phyloP scores from a whole-genome alignment of 169 alveolate genomes.

The Pseudocohnilembus persalinus region DNA sequence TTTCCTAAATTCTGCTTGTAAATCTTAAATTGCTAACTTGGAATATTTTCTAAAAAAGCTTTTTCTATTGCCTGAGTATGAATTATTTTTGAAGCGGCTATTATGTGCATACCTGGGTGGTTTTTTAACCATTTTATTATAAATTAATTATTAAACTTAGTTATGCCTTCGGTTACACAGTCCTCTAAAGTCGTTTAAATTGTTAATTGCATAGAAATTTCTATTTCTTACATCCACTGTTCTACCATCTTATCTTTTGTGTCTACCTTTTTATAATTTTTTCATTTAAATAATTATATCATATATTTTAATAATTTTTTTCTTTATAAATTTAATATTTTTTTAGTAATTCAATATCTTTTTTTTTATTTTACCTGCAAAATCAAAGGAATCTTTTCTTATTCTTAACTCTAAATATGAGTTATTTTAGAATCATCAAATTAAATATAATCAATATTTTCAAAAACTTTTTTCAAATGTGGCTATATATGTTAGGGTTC shows the following conservation, averaged over 20 bases:
- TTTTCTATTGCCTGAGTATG: background rate
- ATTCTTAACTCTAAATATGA: conserved; percentile 89
- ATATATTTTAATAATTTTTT: too few relatives aligned
- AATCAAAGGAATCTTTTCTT: conserved; percentile 85
- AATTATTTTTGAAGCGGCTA: background rate
- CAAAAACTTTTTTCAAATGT: conserved; percentile 85
- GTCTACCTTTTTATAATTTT: too few relatives aligned
- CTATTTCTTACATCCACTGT: conserved; percentile 93
- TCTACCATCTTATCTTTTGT: conserved; percentile 90
- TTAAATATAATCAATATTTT: conserved; percentile 79
- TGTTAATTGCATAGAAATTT: conserved; percentile 75
- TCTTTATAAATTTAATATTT: conserved; percentile 63
- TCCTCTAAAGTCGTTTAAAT: background rate
- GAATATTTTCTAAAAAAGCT: background rate
- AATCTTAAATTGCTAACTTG: background rate
- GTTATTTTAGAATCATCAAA: conserved; percentile 81
- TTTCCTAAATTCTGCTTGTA: background rate
- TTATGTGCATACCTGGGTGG: background rate
- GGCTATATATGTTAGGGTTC: conserved; percentile 85
- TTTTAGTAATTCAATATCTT: conserved; percentile 84
- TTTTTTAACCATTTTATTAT: background rate
- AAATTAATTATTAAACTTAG: background rate
- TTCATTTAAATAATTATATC: background rate
- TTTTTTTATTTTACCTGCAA: conserved; percentile 76
- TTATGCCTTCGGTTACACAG: background rate